Conservation (phyloP, 140 eudicot genomes). For the Erigeron philadelphicus region DNA sequence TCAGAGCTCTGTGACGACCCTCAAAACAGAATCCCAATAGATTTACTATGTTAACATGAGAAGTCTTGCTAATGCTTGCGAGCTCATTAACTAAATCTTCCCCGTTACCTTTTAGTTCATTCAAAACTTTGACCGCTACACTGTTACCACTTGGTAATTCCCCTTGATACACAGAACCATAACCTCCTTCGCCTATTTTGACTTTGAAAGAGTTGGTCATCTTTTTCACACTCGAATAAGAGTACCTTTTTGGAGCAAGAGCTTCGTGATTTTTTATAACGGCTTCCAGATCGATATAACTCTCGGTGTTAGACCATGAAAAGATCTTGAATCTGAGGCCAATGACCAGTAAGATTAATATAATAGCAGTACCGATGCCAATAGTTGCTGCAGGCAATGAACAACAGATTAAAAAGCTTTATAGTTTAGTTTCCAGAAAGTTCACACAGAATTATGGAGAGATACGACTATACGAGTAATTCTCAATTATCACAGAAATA, state of each 20-base stretch:
- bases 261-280: slow-evolving; percentile 32
- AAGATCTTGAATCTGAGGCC: slow-evolving; percentile 19
- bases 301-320: slow-evolving; percentile 11
- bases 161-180: slow-evolving; percentile 35
- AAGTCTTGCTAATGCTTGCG: slow-evolving; percentile 34
- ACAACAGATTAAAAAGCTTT: neutral
- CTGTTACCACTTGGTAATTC: slow-evolving; percentile 17
- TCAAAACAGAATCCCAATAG: slow-evolving; percentile 40
- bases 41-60: slow-evolving; percentile 37
- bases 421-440: no score
- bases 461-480: neutral
- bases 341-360: neutral
- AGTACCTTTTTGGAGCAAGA: slow-evolving; percentile 35
- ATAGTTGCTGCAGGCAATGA: slow-evolving; percentile 25
- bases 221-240: slow-evolving; percentile 27
- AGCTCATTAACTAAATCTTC: slow-evolving; percentile 41
- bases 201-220: slow-evolving; percentile 32
- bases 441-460: neutral
- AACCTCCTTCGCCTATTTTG: slow-evolving; percentile 40
- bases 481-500: neutral
- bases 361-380: slow-evolving; percentile 8
- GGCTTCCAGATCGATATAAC: slow-evolving; percentile 23
- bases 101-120: slow-evolving; percentile 34
- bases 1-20: slow-evolving; percentile 37
- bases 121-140: slow-evolving; percentile 36